Percentiles rank a stretch among this genome's conserved stretches.
These are phyloP conservation scores for Hypomyces perniciosus DNA, from an alignment of 2,329 filamentous ascomycete genomes.

Conservation along the genomic window DNA sequence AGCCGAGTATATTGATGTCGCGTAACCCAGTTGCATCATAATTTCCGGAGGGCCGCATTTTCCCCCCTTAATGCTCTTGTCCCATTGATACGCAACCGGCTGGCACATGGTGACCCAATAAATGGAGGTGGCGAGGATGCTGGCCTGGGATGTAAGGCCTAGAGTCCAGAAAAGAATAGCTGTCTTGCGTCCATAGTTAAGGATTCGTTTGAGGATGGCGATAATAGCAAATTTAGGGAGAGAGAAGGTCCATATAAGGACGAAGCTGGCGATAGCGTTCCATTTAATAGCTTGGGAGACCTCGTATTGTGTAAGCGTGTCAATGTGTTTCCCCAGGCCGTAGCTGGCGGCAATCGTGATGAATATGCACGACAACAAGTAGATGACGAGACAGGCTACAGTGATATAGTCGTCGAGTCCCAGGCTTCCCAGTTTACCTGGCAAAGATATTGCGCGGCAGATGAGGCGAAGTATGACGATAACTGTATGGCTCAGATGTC, in stretches of 20 bases:
- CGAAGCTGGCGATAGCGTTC: conserved; percentile 21
- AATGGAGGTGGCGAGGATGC: conserved; percentile 19
- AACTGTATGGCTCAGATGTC: conserved; percentile 8
- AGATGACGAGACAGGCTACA: conserved; percentile 15
- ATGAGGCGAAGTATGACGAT: conserved; percentile 18
- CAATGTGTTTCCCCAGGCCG: conserved; percentile 19
- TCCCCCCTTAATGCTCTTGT: conserved; percentile 15
- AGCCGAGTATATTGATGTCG: conserved; percentile 22
- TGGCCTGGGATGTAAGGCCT: conserved; percentile 19
- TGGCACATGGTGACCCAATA: conserved; percentile 23
- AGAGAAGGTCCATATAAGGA: conserved; percentile 23
- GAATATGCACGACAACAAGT: conserved; percentile 19
- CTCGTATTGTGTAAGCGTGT: conserved; percentile 4
- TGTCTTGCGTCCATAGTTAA: conserved; percentile 21
- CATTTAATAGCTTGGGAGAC: conserved; percentile 18
- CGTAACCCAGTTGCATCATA: conserved; percentile 21
- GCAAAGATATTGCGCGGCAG: conserved; percentile 16
- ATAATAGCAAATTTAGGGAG: conserved; percentile 24
- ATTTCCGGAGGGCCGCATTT: conserved; percentile 16
- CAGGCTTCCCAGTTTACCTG: conserved; percentile 17
- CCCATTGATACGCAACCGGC: conserved; percentile 20
- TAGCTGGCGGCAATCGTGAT: conserved; percentile 19
- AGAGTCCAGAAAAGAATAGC: conserved; percentile 20
- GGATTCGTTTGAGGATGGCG: conserved; percentile 22
- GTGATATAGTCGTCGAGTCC: conserved; percentile 22